Evolutionary conservation across 805 yeast species (phyloP), one percentile per base, ranked within the genome.

Genomic region (Priceomyces fermenticarens): DNA sequence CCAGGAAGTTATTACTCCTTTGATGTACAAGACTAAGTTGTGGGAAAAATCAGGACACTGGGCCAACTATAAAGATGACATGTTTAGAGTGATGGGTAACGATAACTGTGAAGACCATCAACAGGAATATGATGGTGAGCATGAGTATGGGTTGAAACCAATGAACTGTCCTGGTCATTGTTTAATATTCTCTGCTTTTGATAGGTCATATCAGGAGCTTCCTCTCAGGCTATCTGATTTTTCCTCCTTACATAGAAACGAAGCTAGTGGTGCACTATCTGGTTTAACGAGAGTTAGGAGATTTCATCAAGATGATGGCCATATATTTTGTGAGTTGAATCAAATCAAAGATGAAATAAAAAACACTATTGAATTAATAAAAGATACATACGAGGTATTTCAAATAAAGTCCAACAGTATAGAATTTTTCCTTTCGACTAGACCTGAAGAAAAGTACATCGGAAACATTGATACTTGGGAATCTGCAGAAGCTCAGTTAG

Each of bases 291-390:
- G 99, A 42, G 97, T 93, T 3, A 77, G 99, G 43, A 72, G 96
- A 47, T 93, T 93, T 65, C 99, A 93, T 62, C 99, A 93, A 65
- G 99, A 93, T 62, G 99, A 93, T 60, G 98, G 97, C 6, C 99
- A 93, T 54, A 90, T 93, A 20, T 93, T 93, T 60, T 93, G 99
- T 58, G 78, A 83, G 2, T 72, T 76, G 28, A 80, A 75, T 5
- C 99, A 93, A 63, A 82, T 93, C 36, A 77, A 75, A 36, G 52
- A 60, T 25, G 99, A 93, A 57, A 89, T 93, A 36, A 54, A 72
- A 8, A 76, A 79, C 41, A 85, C 93, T 10, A 70, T 93, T 42
- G 73, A 79, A 52, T 69, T 93, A 54, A 78, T 93, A 40, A 84
- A 83, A 53, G 75, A 83, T 46, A 81, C 90, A 28, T 93, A 93